Percentiles rank a stretch among this genome's conserved stretches.
Conservation (phyloP, 1,284 basidiomycete species). For the Sphaerobolus stellatus region DNA sequence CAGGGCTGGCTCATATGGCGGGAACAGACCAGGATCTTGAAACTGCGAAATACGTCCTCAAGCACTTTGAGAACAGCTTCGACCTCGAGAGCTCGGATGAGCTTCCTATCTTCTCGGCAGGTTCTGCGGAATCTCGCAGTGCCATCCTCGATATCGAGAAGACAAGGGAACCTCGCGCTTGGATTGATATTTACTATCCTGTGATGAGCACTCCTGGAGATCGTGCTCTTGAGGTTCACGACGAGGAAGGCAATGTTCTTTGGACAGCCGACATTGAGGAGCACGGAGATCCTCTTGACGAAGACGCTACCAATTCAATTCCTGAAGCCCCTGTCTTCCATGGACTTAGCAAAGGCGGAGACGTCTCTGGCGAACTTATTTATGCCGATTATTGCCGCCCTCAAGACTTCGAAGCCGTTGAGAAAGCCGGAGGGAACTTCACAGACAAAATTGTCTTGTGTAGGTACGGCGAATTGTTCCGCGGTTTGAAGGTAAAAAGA, state of each 20-base stretch:
- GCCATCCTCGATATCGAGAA: slow-evolving; percentile 58
- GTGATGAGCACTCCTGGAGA: slow-evolving; percentile 75
- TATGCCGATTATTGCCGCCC: slow-evolving; percentile 83
- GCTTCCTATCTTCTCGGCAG: slow-evolving; percentile 61
- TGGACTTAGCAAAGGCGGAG: slow-evolving; percentile 64
- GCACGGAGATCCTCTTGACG: slow-evolving; percentile 61
- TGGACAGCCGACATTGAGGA: slow-evolving; percentile 75
- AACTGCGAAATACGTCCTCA: slow-evolving; percentile 63
- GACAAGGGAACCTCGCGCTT: slow-evolving; percentile 51
- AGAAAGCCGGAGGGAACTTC: slow-evolving; percentile 63
- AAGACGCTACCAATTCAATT: slow-evolving; percentile 60
- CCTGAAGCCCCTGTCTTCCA: slow-evolving; percentile 66
- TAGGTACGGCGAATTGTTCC: slow-evolving; percentile 80
- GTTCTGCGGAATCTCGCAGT: slow-evolving; percentile 59
- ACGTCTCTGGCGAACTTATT: slow-evolving; percentile 67
- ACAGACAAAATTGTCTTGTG: slow-evolving; percentile 81
- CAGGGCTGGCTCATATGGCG: slow-evolving; percentile 71
- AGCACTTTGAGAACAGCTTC: slow-evolving; percentile 63
- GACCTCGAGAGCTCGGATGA: slow-evolving; percentile 45
- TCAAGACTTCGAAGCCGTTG: slow-evolving; percentile 68
- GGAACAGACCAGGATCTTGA: slow-evolving; percentile 63
- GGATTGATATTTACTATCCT: slow-evolving; percentile 84
- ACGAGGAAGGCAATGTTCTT: slow-evolving; percentile 49
- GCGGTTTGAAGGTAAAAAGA: slow-evolving; percentile 72
- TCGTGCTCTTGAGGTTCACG: slow-evolving; percentile 60